phyloP scores from a whole-genome alignment of 2,329 filamentous ascomycete genomes.

The Claviceps spartinae region DNA sequence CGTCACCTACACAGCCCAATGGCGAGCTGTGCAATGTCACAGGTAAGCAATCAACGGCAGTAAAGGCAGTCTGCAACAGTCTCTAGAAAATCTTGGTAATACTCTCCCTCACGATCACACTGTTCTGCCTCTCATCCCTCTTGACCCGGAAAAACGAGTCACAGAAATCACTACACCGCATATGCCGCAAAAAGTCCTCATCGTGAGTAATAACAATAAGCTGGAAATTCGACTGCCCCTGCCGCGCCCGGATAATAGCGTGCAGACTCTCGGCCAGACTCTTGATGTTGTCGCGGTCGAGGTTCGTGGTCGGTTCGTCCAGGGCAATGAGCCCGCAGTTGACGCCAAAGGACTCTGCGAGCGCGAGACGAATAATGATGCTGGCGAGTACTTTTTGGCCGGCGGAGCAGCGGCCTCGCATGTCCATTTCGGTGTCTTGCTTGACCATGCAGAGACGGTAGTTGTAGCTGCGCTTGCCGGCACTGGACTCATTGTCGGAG shows the following conservation, averaged over 20 bases:
- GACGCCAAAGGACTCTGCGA: slow-evolving; percentile 91
- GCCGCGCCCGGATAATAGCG: slow-evolving; percentile 71
- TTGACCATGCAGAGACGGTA: slow-evolving; percentile 98
- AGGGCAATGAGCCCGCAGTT: slow-evolving; percentile 94
- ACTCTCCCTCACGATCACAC: slow-evolving; percentile 61
- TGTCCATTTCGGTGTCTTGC: slow-evolving; percentile 95
- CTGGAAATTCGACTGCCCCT: slow-evolving; percentile 88
- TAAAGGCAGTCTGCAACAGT: no score
- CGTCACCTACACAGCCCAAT: no score
- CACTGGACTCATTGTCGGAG: slow-evolving; percentile 67
- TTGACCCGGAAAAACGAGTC: slow-evolving; percentile 84
- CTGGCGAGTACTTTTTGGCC: slow-evolving; percentile 93
- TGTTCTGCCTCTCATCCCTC: slow-evolving; percentile 75
- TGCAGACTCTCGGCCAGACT: slow-evolving; percentile 75
- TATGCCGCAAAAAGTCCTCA: slow-evolving; percentile 84
- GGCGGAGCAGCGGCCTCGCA: slow-evolving; percentile 93
- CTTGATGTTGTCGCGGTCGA: slow-evolving; percentile 89
- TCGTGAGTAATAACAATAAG: slow-evolving; percentile 98
- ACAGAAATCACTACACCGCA: slow-evolving; percentile 87
- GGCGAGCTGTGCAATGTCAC: no score
- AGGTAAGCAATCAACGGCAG: no score
- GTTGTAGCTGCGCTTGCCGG: slow-evolving; percentile 77
- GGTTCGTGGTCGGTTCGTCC: slow-evolving; percentile 94
- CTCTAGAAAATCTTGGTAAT: slow-evolving; percentile 34
- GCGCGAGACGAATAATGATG: slow-evolving; percentile 92